Evolutionary conservation across 441 rosid genomes (phyloP), one percentile per base, ranked within the genome.

Genomic region (Mallotus repandus): DNA sequence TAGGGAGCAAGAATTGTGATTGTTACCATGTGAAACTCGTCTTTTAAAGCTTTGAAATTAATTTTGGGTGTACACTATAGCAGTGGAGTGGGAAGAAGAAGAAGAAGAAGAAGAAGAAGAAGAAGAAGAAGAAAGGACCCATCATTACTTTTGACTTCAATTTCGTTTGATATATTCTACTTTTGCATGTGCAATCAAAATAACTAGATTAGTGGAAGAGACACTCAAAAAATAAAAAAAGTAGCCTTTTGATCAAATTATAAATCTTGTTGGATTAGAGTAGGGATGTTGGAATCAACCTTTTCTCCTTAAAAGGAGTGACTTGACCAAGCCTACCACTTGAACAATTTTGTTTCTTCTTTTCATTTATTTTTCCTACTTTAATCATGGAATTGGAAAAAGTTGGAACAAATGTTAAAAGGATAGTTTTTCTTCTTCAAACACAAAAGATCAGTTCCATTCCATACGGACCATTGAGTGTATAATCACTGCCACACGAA

Each of bases 271-370:
- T 19, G 50, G 58, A 54, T 46, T 55, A 29, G 32, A 29, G 32
- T 29, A 48, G 56, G 41, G 41, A 76, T 59, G 63, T 41, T 32
- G 67, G 50, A 63, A 7, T 52, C 50, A 38, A 18, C 29, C 22
- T 43, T 73, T 68, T 73, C 78, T 75, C 54, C 88, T 87, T 68
- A 80, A 87, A 87, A 85, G 87, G 16, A 74, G 87, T 77, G 84
- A 85, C 60, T 83, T 80, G 86, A 87, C 84, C 66, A 79, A 69
- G 78, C 78, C 84, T 56, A 64, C 60, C 73, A 62, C 73, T 19
- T 14, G 12, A 3, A 13, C 11, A 29, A 10, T 43, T 48, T 22
- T 66, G 41, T 4, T 25, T 1, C 19, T 16, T 13, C 62, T 18
- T 58, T 41, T 58, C 5, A 10, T 22, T 29, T 57, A 48, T 52